Conservation (phyloP, 805 yeast species). For the Candida chauliodis region DNA sequence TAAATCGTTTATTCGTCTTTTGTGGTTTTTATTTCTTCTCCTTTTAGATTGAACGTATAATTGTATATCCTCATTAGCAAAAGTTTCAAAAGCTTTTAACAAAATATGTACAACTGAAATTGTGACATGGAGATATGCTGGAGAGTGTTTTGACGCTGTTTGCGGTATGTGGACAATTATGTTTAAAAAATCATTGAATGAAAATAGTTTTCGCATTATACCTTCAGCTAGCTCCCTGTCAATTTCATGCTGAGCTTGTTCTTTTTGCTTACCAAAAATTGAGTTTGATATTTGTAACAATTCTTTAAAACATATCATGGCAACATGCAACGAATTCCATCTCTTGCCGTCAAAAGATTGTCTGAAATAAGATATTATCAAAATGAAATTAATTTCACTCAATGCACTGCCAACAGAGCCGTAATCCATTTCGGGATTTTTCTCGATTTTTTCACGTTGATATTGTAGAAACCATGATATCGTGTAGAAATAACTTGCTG, state of each 20-base stretch:
- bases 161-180: constrained; percentile 58
- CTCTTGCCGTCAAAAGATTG: constrained; percentile 40
- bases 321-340: constrained; percentile 65
- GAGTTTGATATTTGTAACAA: constrained; percentile 48
- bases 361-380: constrained; percentile 46
- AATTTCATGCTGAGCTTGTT: constrained; percentile 35
- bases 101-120: constrained; percentile 64
- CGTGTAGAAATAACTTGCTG: constrained; percentile 51
- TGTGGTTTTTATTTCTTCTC: constrained; percentile 25
- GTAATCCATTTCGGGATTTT: constrained; percentile 21
- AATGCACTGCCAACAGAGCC: constrained; percentile 54
- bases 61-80: constrained; percentile 53
- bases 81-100: constrained; percentile 64
- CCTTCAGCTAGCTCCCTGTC: constrained; percentile 50
- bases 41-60: constrained; percentile 47
- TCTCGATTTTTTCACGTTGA: constrained; percentile 38
- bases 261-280: constrained; percentile 30
- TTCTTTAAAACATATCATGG: constrained; percentile 64
- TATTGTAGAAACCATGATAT: constrained; percentile 75
- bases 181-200: constrained; percentile 57
- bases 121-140: constrained; percentile 55
- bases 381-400: constrained; percentile 56
- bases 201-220: constrained; percentile 65
- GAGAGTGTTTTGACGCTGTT: constrained; percentile 59
- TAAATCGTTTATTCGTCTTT: constrained; percentile 21